Evolutionary conservation across 192 early-diverging fungal species (phyloP), one percentile per base, ranked within the genome.

Genomic region (Diversispora epigaea): DNA sequence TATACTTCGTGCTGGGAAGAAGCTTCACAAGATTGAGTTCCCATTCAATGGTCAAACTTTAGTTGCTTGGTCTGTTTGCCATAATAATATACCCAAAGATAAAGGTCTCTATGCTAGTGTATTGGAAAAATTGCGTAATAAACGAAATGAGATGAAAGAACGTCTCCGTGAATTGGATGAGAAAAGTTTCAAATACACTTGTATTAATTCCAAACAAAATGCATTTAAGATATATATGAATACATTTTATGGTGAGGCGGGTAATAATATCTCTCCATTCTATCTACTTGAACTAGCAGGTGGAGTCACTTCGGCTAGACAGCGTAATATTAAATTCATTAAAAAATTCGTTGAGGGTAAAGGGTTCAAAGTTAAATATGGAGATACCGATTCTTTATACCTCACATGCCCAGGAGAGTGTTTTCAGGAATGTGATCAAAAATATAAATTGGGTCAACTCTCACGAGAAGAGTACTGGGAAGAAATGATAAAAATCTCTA

Each of bases 391-490:
- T 21, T 71, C 69, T 55, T 71, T 71, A 40, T 71, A 71, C 43
- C 52, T 71, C 21, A 40, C 55, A 2, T 57, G 32, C 12, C 39
- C 69, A 19, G 44, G 57, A n/a, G n/a, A n/a, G 55, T 71, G 44
- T 71, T 71, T n/a, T 57, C 12, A 57, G 44, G 32, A 71, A 71
- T 57, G 55, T n/a, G 32, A 71, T 71, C 25, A 39, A 57, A n/a
- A n/a, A n/a, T n/a, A n/a, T n/a, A n/a, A 14, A n/a, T n/a, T n/a
- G n/a, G n/a, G n/a, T n/a, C n/a, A n/a, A n/a, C n/a, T n/a, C n/a
- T 22, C 57, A 57, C 32, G 19, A 49, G 32, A 50, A 52, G 67
- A 0, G 32, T 69, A 69, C 14, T 69, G 46, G 47, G n/a, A n/a
- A n/a, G n/a, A n/a, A n/a, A n/a, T n/a, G n/a, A n/a, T n/a, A n/a